A percentile compares a stretch with the other conserved stretches of the same genome.
phyloP scores from a whole-genome alignment of 805 yeast species.

The Candida maesae region DNA sequence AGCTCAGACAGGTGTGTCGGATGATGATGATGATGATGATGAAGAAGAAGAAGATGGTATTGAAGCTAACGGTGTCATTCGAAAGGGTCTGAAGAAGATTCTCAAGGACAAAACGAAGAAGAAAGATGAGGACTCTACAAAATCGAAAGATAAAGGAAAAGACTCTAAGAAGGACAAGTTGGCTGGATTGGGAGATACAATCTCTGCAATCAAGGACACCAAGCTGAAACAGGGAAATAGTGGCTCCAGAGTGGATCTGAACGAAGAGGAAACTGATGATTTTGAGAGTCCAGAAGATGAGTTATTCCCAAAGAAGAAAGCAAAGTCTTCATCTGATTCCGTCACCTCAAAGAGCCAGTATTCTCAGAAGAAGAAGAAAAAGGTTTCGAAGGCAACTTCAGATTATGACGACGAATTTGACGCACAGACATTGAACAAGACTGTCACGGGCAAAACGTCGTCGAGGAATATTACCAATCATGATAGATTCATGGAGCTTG shows the following conservation, averaged over 20 bases:
- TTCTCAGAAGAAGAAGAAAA: neutral
- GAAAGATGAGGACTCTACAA: no score
- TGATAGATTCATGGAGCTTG: conserved; percentile 5
- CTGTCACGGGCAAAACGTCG: no score
- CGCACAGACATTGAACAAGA: no score
- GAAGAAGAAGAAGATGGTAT: neutral
- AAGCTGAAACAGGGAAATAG: neutral
- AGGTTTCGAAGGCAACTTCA: neutral
- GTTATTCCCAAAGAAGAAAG: conserved; percentile 2
- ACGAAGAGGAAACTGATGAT: conserved; percentile 6
- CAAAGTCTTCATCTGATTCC: neutral
- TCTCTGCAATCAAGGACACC: neutral
- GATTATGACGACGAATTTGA: no score
- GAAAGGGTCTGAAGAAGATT: conserved; percentile 4
- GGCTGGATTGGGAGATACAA: neutral
- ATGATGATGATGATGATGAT: neutral
- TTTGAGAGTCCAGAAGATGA: conserved; percentile 8
- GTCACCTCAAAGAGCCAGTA: conserved; percentile 4
- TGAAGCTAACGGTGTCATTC: conserved; percentile 4
- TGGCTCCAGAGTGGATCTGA: neutral
- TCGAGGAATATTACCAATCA: neutral
- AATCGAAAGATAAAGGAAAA: no score
- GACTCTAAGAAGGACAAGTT: neutral
- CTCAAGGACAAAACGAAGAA: neutral
- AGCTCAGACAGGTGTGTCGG: no score